These are phyloP conservation scores for Arthrocladium fulminans DNA, from an alignment of 2,329 filamentous ascomycete genomes.

Conservation along the genomic window DNA sequence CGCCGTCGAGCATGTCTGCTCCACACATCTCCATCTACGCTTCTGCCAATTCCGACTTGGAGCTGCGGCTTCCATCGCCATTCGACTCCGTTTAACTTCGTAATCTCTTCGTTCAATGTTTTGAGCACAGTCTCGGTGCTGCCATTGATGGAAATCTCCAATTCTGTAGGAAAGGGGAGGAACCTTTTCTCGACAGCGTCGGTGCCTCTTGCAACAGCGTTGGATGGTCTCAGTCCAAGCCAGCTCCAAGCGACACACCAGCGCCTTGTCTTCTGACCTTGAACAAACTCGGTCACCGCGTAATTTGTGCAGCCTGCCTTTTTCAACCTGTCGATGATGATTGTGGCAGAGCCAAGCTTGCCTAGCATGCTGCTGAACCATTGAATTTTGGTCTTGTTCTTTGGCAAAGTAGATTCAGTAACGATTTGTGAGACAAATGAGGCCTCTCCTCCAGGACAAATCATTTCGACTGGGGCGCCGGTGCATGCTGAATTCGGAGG, in stretches of 20 bases:
- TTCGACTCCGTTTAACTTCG: conserved; percentile 1
- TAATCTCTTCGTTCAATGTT: neutral
- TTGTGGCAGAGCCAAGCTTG: conserved; percentile 53
- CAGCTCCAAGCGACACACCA: conserved; percentile 93
- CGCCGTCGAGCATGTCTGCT: conserved; percentile 56
- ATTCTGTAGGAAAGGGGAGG: conserved; percentile 44
- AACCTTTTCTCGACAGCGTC: conserved; percentile 38
- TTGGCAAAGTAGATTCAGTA: conserved; percentile 39
- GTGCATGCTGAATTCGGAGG: conserved; percentile 63
- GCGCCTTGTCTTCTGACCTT: conserved; percentile 67
- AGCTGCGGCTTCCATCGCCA: conserved; percentile 16
- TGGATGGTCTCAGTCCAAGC: conserved; percentile 53
- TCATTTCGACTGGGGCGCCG: conserved; percentile 75
- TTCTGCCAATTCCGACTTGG: conserved; percentile 51
- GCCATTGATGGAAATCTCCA: conserved; percentile 35
- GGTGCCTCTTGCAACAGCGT: conserved; percentile 36
- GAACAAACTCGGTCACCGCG: conserved; percentile 70
- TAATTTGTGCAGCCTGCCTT: conserved; percentile 61
- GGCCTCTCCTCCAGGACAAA: conserved; percentile 62
- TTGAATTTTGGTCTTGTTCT: conserved; percentile 43
- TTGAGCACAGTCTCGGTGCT: conserved; percentile 24
- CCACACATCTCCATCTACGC: conserved; percentile 64
- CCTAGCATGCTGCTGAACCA: conserved; percentile 95
- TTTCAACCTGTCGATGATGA: conserved; percentile 54
- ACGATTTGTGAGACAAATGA: conserved; percentile 65